Conservation (phyloP, 352 stramenopile species). For the Pythium sukuiense region DNA sequence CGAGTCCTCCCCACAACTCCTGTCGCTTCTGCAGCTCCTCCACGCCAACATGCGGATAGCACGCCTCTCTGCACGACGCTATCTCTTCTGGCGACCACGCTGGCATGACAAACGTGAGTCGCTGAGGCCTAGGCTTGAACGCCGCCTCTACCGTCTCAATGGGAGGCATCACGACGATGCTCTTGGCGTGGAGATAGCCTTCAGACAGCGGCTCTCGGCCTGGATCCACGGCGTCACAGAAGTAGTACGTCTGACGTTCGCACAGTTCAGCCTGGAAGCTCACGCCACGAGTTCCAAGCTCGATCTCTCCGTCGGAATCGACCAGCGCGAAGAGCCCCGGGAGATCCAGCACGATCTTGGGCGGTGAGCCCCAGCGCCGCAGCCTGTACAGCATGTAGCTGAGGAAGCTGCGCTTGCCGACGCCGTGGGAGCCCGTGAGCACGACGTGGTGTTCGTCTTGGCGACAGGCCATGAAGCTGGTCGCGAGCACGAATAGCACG, state of each 20-base stretch:
- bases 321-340: slow-evolving; percentile 36
- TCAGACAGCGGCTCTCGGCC: not conserved
- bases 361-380: slow-evolving; percentile 11
- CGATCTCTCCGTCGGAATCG: slow-evolving; percentile 25
- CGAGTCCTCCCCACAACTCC: slow-evolving; percentile 37
- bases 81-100: slow-evolving; percentile 40
- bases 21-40: slow-evolving; percentile 30
- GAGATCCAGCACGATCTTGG: slow-evolving; percentile 34
- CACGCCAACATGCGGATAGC: slow-evolving; percentile 28
- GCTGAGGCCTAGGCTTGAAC: slow-evolving; percentile 15
- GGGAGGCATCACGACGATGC: slow-evolving; percentile 23
- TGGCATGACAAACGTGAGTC: slow-evolving; percentile 33
- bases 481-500: slow-evolving; percentile 8
- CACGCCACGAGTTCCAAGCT: slow-evolving; percentile 19
- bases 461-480: slow-evolving; percentile 6
- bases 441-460: slow-evolving; percentile 24
- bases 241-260: slow-evolving; percentile 30
- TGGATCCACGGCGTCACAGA: slow-evolving; percentile 27
- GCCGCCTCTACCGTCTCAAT: not conserved
- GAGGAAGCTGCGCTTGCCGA: slow-evolving; percentile 44
- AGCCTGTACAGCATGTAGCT: slow-evolving; percentile 36
- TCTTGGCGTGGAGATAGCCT: slow-evolving; percentile 25
- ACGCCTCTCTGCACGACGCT: slow-evolving; percentile 32
- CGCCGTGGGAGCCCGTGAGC: slow-evolving; percentile 37
- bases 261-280: slow-evolving; percentile 34